phyloP scores from a whole-genome alignment of 179 eudicot genomes.

The Silene noctiflora region DNA sequence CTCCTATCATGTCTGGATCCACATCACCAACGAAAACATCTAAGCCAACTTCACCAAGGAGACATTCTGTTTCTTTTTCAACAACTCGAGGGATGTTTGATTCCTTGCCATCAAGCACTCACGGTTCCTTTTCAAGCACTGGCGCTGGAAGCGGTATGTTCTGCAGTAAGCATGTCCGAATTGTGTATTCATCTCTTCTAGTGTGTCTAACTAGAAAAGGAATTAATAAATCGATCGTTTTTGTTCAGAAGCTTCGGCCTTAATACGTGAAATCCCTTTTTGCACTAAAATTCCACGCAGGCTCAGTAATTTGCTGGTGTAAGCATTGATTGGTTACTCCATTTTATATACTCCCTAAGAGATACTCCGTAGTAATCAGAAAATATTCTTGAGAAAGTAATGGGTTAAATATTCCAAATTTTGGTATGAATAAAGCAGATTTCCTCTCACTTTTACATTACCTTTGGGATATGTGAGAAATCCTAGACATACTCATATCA shows the following conservation, averaged over 20 bases:
- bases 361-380: neutral
- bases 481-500: neutral
- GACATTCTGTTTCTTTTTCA: slow-evolving; percentile 72
- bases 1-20: slow-evolving; percentile 65
- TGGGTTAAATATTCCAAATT: neutral
- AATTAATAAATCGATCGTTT: neutral
- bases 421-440: neutral
- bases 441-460: neutral
- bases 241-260: neutral
- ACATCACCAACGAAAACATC: slow-evolving; percentile 68
- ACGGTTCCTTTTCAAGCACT: slow-evolving; percentile 54
- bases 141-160: slow-evolving; percentile 58
- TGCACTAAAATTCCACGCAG: neutral
- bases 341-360: neutral
- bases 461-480: neutral
- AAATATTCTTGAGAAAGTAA: neutral
- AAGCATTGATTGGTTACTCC: neutral
- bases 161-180: neutral
- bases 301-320: neutral
- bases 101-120: slow-evolving; percentile 52
- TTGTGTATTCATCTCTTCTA: neutral
- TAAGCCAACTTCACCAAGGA: slow-evolving; percentile 76
- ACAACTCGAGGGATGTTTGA: slow-evolving; percentile 61
- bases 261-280: neutral
- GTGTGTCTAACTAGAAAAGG: neutral